Percentiles rank a stretch among this genome's conserved stretches.
Evolutionary conservation across 306 rosid genomes (phyloP).

Genomic region (Crataegus laevigata): DNA sequence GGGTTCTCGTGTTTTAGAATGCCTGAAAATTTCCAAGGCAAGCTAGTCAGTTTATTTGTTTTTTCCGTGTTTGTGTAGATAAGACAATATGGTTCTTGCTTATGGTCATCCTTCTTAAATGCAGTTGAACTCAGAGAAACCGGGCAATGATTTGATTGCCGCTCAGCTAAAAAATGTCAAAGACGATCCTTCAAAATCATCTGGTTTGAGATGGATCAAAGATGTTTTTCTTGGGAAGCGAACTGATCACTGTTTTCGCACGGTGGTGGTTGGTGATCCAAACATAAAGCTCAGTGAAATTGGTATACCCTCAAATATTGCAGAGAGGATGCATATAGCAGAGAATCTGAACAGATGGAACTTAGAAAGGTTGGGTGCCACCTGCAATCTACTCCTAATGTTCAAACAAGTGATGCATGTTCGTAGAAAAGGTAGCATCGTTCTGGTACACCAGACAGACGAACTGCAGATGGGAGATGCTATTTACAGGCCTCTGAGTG

Average conservation of each 20-base stretch:
- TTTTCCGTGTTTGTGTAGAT: slow-evolving; percentile 6
- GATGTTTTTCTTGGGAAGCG: slow-evolving; percentile 94
- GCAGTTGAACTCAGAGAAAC: slow-evolving; percentile 71
- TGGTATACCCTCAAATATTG: slow-evolving; percentile 77
- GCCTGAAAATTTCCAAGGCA: slow-evolving; percentile 84
- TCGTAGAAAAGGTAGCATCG: slow-evolving; percentile 40
- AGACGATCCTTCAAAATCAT: slow-evolving; percentile 62
- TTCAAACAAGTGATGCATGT: slow-evolving; percentile 60
- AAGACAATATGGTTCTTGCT: slow-evolving; percentile 20
- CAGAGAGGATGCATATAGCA: slow-evolving; percentile 63
- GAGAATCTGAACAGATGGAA: slow-evolving; percentile 65
- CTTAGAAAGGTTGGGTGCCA: slow-evolving; percentile 38
- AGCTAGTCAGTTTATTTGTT: slow-evolving; percentile 18
- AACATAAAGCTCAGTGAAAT: slow-evolving; percentile 69
- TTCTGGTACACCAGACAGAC: slow-evolving; percentile 34
- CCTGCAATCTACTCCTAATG: slow-evolving; percentile 49
- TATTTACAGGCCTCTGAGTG: slow-evolving; percentile 59
- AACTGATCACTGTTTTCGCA: slow-evolving; percentile 70
- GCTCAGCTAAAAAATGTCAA: slow-evolving; percentile 42
- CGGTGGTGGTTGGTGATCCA: slow-evolving; percentile 89
- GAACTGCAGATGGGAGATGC: slow-evolving; percentile 62
- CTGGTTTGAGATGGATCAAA: slow-evolving; percentile 91
- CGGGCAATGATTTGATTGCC: slow-evolving; percentile 39
- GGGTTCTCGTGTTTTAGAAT: slow-evolving; percentile 71
- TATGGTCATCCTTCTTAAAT: slow-evolving; percentile 23